Evolutionary conservation across 2,329 filamentous ascomycete genomes (phyloP), one percentile per base, ranked within the genome.

Genomic region (Tolypocladium pustulatum): DNA sequence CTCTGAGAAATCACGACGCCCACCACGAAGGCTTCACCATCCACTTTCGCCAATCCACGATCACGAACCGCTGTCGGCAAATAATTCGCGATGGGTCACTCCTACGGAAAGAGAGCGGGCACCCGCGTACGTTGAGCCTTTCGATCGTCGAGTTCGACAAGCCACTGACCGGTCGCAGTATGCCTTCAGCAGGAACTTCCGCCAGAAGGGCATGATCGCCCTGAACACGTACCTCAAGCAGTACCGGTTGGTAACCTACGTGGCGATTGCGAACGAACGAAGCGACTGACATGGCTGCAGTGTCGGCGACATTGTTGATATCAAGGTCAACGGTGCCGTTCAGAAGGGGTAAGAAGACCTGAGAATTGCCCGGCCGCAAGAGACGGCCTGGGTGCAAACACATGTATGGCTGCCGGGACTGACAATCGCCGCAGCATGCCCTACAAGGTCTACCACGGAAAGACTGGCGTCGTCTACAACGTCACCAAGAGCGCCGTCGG

Each of bases 361-460:
- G 25, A 13, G 20, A n/a, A 52, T 34, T 15, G 49, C 9, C 49
- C 30, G 5, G 30, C 22, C 49, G 49, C 49, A 34, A 52, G 7
- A n/a, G 30, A 34, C 20, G 30, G 49, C 12, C 37, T 49, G 55
- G 49, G 51, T 55, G 40, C 56, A 49, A 25, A 20, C 22, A 10
- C 27, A 0, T 3, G 7, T 12, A 20, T 56, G 40, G 59, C 56
- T 53, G 57, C 41, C 37, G 55, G 53, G 62, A 65, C 75, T 79
- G 66, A 78, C 68, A 64, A 58, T 63, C 59, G 61, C n/a, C 69
- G 76, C 72, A 91, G 91, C 84, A 94, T 96, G 91, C 92, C 93
- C 72, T 91, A 92, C 88, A 97, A 97, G 86, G 89, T 96, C 81
- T 97, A 96, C 88, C 92, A 97, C 86, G 94, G 93, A 75, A 97